Conservation (phyloP, 352 stramenopile species). For the Hyphochytrium catenoides region DNA sequence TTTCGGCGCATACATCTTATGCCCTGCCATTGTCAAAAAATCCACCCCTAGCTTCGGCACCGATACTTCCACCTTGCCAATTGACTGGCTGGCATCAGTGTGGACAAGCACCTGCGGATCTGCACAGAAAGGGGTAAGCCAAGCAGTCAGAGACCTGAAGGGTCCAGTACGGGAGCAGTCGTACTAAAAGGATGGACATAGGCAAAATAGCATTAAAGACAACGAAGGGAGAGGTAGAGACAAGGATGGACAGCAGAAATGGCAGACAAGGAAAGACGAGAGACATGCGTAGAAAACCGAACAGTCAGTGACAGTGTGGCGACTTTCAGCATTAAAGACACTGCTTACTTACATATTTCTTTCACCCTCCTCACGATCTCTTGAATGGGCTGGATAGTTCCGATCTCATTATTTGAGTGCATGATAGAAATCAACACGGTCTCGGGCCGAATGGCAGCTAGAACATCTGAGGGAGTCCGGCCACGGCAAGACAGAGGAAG, state of each 20-base stretch:
- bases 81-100: slow-evolving; percentile 86
- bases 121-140: too few relatives aligned
- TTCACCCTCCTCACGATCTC: slow-evolving; percentile 38
- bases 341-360: slow-evolving; percentile 13
- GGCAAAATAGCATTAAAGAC: too few relatives aligned
- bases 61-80: slow-evolving; percentile 75
- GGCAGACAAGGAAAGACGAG: too few relatives aligned
- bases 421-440: slow-evolving; percentile 89
- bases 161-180: too few relatives aligned
- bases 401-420: slow-evolving; percentile 96
- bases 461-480: slow-evolving; percentile 22
- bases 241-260: too few relatives aligned
- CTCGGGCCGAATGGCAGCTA: slow-evolving; percentile 39
- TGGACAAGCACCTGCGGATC: slow-evolving; percentile 71
- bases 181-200: too few relatives aligned
- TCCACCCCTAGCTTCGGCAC: slow-evolving; percentile 63
- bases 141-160: too few relatives aligned
- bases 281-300: too few relatives aligned
- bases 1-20: slow-evolving; percentile 95
- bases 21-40: slow-evolving; percentile 84
- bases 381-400: slow-evolving; percentile 77
- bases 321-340: too few relatives aligned
- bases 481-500: too few relatives aligned
- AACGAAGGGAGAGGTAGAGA: too few relatives aligned
- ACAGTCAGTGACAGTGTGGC: too few relatives aligned